A percentile compares a stretch with the other conserved stretches of the same genome.
Evolutionary conservation across 768 basidiomycete species (phyloP).

Genomic region (Chiua virens): DNA sequence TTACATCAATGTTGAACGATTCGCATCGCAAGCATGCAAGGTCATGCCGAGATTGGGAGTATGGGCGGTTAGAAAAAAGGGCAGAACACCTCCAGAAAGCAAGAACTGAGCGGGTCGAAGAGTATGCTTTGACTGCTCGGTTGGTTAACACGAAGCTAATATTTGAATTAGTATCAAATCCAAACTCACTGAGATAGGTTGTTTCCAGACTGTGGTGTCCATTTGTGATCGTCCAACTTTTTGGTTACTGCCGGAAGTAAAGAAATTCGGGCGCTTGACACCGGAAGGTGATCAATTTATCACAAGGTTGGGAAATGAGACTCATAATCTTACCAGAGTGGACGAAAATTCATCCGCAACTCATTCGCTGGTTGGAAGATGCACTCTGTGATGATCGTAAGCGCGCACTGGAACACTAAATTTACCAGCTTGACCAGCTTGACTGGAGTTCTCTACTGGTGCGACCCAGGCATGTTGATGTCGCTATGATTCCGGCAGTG

Average conservation of each 20-base stretch:
- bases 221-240: not conserved
- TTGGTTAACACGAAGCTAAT: not conserved
- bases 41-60: constrained; percentile 2
- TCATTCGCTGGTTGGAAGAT: not conserved
- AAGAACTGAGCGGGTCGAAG: constrained; percentile 1
- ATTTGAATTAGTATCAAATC: not conserved
- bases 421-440: no score
- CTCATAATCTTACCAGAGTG: constrained; percentile 5
- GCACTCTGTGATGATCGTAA: not conserved
- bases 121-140: not conserved
- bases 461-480: constrained; percentile 2
- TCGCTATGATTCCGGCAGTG: constrained; percentile 1
- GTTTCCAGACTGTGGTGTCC: not conserved
- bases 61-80: not conserved
- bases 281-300: constrained; percentile 5
- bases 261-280: constrained; percentile 1
- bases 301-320: no score
- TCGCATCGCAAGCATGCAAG: constrained; percentile 4
- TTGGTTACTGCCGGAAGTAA: constrained; percentile 5
- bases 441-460: no score
- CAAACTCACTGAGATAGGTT: not conserved
- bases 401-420: no score
- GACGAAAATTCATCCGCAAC: constrained; percentile 1
- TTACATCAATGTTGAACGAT: not conserved
- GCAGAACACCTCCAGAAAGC: not conserved